Base-by-base conservation (phyloP, 805 yeast genomes). In the Metschnikowia baotianmanensis region DNA sequence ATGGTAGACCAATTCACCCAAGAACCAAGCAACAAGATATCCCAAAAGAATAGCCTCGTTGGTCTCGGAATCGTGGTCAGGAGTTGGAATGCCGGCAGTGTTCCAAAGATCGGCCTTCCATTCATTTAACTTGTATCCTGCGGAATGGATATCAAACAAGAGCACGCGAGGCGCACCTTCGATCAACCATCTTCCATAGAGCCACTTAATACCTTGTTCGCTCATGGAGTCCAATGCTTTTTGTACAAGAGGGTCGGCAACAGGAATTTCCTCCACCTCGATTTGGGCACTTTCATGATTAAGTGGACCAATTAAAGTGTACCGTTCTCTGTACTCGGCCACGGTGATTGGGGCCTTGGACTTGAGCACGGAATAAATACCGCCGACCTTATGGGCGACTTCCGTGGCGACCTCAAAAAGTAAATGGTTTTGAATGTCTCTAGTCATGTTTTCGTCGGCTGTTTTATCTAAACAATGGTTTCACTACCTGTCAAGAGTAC, bases 311-410 rank as follows among this genome's bases (percentile, higher is more conserved):
- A 93, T 72, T 36, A 89, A 71, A 18, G 87, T 80, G 67, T 91
- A 91, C 40, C 96, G 74, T 53, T 84, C 87, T 49, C 86, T 78
- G 65, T 89, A 93, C 64, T 91, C 97, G 29, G 95, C 89, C 37
- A 86, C 91, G 7, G 99, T 91, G 45, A 90, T 89, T 7, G 97
- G 97, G 6, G 97, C 97, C 65, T 91, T 91, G 9, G 96, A 87
- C 63, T 93, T 93, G 58, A 91, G 76, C 38, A 91, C 99, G 6
- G 98, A 90, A 69, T 91, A 91, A 62, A 91, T 91, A 26, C 99
- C 99, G 36, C 99, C 99, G 17, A 91, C 98, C 56, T 95, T 76
- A 71, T 93, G 90, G 56, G 98, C 98, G 37, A 91, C 97, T 62
- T 91, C 99, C 2, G 99, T 91, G 47, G 98, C 96, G 32, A 87